Conservation (phyloP, 805 yeast species). For the Torulaspora franciscae region DNA sequence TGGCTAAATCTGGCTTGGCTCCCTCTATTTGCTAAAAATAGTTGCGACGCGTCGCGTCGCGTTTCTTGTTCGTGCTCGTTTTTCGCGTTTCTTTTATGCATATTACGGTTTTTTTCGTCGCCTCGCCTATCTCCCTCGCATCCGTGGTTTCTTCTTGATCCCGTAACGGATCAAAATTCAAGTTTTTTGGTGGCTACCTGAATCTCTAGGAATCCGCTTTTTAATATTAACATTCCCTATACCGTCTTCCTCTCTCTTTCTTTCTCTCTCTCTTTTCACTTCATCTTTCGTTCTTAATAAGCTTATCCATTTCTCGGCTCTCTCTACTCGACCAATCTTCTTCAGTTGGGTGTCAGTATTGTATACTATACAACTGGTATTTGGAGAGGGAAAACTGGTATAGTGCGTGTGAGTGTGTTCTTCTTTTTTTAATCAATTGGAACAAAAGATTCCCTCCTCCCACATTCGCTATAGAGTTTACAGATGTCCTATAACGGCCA, state of each 20-base stretch:
- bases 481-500: constrained; percentile 30
- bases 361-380: neutral
- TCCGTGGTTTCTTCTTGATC: neutral
- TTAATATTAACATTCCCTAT: neutral
- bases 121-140: neutral
- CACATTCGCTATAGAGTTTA: constrained; percentile 2
- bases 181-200: neutral
- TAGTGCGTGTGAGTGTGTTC: neutral
- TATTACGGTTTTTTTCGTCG: neutral
- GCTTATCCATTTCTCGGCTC: neutral
- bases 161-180: neutral
- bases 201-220: neutral
- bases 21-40: neutral
- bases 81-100: neutral
- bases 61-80: neutral
- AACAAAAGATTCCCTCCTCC: neutral
- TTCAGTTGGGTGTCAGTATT: neutral
- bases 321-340: neutral
- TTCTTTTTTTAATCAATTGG: neutral
- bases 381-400: neutral
- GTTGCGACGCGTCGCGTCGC: constrained; percentile 3
- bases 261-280: neutral
- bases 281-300: neutral
- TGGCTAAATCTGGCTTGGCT: neutral
- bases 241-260: neutral